A percentile compares a stretch with the other conserved stretches of the same genome.
Evolutionary conservation across 1,284 basidiomycete genomes (phyloP).

Genomic region (Trichosporon sp.): DNA sequence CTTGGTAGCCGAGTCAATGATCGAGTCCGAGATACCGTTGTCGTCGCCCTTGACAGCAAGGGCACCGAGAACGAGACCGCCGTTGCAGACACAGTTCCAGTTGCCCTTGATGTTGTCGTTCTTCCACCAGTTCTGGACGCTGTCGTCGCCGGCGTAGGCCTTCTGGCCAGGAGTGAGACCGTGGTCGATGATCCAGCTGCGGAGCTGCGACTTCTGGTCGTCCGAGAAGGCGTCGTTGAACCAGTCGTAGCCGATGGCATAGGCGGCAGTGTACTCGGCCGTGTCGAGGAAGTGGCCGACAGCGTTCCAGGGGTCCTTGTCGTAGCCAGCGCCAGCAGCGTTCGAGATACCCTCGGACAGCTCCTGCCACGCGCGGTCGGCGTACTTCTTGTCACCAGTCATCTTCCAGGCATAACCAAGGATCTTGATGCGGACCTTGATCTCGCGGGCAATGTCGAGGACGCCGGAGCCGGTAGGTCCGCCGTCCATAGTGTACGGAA

Average conservation of each 20-base stretch:
- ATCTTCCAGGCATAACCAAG: conserved; percentile 87
- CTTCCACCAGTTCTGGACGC: conserved; percentile 54
- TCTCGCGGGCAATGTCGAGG: conserved; percentile 81
- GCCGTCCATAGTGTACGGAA: conserved; percentile 72
- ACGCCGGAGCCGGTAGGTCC: conserved; percentile 69
- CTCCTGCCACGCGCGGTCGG: conserved; percentile 78
- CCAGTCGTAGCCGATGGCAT: conserved; percentile 91
- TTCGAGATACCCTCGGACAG: conserved; percentile 45
- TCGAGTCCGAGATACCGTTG: conserved; percentile 61
- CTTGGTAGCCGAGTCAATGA: conserved; percentile 53
- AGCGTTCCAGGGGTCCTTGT: conserved; percentile 67
- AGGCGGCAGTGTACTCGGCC: conserved; percentile 81
- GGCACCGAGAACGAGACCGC: conserved; percentile 80
- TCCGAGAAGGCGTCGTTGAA: conserved; percentile 78
- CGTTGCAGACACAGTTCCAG: conserved; percentile 97
- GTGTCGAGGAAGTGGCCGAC: conserved; percentile 83
- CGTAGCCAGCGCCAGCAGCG: conserved; percentile 50
- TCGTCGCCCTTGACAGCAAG: conserved; percentile 88
- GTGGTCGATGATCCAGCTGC: conserved; percentile 68
- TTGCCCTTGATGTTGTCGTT: conserved; percentile 59
- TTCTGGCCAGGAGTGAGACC: conserved; percentile 65
- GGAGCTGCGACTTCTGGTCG: conserved; percentile 67
- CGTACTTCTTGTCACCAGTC: conserved; percentile 79
- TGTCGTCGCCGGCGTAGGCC: conserved; percentile 51
- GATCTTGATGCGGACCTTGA: conserved; percentile 88